phyloP scores from a whole-genome alignment of 1,284 basidiomycete genomes.

The Microbotryum lychnidis-dioicae region DNA sequence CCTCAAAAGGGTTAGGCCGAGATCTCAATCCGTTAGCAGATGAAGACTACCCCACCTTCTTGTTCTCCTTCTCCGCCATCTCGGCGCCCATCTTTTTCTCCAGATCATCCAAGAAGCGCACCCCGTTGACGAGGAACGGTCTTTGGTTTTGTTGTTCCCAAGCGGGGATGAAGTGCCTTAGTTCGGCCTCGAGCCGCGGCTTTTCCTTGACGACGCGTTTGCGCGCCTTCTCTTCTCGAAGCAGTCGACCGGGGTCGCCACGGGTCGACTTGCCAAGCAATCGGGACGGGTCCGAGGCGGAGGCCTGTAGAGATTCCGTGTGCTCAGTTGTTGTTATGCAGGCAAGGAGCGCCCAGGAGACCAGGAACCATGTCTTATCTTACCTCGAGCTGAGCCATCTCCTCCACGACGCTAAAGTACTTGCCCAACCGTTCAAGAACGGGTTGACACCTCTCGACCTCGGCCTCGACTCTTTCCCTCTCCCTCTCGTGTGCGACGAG shows the following conservation, averaged over 20 bases:
- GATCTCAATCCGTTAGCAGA: not conserved
- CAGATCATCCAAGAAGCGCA: conserved; percentile 70
- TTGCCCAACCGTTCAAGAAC: conserved; percentile 70
- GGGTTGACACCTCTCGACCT: conserved; percentile 65
- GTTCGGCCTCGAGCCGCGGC: conserved; percentile 83
- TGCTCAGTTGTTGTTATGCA: not conserved
- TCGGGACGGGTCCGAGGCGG: conserved; percentile 67
- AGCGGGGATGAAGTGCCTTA: conserved; percentile 64
- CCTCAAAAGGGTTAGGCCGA: not conserved
- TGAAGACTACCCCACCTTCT: conserved; percentile 14
- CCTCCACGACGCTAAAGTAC: conserved; percentile 84
- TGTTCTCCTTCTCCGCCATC: conserved; percentile 33
- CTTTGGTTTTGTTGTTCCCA: conserved; percentile 78
- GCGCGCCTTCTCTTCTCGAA: conserved; percentile 94
- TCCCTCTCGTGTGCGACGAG: conserved; percentile 81
- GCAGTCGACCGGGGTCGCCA: conserved; percentile 46
- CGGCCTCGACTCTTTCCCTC: conserved; percentile 68
- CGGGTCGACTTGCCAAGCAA: conserved; percentile 67
- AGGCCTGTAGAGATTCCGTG: conserved; percentile 42
- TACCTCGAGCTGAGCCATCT: conserved; percentile 73
- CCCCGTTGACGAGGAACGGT: conserved; percentile 77
- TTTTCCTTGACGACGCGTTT: conserved; percentile 92
- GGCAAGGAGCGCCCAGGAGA: not conserved
- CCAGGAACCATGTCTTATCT: conserved; percentile 27
- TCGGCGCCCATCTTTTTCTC: conserved; percentile 57